These are phyloP conservation scores for Buxus sempervirens DNA, from an alignment of 164 flowering plant genomes.

Conservation along the genomic window DNA sequence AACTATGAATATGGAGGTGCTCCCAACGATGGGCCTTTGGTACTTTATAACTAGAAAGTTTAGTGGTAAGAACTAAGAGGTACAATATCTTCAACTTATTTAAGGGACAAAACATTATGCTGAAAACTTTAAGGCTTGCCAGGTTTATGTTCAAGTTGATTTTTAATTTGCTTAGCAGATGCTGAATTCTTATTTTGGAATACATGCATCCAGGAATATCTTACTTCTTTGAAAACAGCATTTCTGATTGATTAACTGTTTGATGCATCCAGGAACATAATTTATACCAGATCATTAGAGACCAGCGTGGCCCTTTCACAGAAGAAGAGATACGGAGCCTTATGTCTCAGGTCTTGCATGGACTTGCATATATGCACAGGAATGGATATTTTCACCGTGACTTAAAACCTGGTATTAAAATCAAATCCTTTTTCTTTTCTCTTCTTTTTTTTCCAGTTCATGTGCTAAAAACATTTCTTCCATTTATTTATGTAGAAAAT, in stretches of 20 bases:
- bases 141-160: background rate
- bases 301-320: constrained; percentile 47
- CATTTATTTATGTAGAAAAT: background rate
- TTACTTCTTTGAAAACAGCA: too few species aligned
- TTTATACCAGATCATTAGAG: constrained; percentile 72
- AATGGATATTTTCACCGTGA: constrained; percentile 85
- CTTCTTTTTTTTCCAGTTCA: constrained; percentile 1
- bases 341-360: constrained; percentile 74
- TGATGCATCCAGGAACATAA: constrained; percentile 51
- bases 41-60: too few species aligned
- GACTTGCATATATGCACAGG: constrained; percentile 69
- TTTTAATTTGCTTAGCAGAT: background rate
- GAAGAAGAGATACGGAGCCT: constrained; percentile 66
- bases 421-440: background rate
- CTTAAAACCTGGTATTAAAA: constrained; percentile 72
- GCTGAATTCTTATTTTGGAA: constrained; percentile 1
- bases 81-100: too few species aligned
- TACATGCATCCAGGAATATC: constrained; percentile 44
- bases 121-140: background rate
- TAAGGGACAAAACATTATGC: too few species aligned
- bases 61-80: too few species aligned
- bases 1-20: too few species aligned
- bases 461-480: constrained; percentile 1
- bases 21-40: too few species aligned
- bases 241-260: too few species aligned